Evolutionary conservation across 2,329 filamentous ascomycete genomes (phyloP).

Genomic region (Dactylellina parvicollis): DNA sequence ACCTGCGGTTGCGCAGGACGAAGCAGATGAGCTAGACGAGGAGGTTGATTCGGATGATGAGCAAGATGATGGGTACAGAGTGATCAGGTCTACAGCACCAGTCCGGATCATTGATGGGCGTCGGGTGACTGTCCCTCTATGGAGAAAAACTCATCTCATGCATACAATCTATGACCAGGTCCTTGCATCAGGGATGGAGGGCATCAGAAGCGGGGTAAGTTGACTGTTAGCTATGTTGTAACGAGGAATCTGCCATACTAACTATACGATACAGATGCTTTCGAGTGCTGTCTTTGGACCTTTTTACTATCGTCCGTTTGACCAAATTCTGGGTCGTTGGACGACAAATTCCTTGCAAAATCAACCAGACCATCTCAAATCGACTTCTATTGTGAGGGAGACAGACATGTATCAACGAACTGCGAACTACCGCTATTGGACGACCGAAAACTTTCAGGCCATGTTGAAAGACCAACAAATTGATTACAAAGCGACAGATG

Average conservation of each 20-base stretch:
- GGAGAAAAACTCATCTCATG: slow-evolving; percentile 46
- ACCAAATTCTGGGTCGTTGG: slow-evolving; percentile 53
- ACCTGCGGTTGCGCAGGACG: slow-evolving; percentile 14
- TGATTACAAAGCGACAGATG: slow-evolving; percentile 32
- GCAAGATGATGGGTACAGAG: slow-evolving; percentile 48
- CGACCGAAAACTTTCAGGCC: slow-evolving; percentile 39
- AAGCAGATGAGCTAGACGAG: slow-evolving; percentile 29
- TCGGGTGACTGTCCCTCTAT: slow-evolving; percentile 33
- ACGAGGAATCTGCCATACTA: not conserved
- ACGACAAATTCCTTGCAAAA: slow-evolving; percentile 49
- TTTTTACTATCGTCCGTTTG: slow-evolving; percentile 50
- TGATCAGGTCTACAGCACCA: slow-evolving; percentile 27
- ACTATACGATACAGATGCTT: slow-evolving; percentile 14
- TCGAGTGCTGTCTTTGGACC: slow-evolving; percentile 47
- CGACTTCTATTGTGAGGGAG: slow-evolving; percentile 40
- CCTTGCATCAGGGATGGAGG: slow-evolving; percentile 36
- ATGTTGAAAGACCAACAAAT: slow-evolving; percentile 48
- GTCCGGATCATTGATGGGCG: slow-evolving; percentile 21
- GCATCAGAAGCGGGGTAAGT: slow-evolving; percentile 48
- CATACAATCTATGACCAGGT: slow-evolving; percentile 47
- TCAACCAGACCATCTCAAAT: slow-evolving; percentile 47
- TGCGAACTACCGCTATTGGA: slow-evolving; percentile 51
- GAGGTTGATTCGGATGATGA: slow-evolving; percentile 45
- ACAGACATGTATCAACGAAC: slow-evolving; percentile 45
- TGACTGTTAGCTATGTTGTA: not conserved